Evolutionary conservation across 75 land plant species (phyloP), one percentile per base, ranked within the genome.

Genomic region (Pinus taeda): DNA sequence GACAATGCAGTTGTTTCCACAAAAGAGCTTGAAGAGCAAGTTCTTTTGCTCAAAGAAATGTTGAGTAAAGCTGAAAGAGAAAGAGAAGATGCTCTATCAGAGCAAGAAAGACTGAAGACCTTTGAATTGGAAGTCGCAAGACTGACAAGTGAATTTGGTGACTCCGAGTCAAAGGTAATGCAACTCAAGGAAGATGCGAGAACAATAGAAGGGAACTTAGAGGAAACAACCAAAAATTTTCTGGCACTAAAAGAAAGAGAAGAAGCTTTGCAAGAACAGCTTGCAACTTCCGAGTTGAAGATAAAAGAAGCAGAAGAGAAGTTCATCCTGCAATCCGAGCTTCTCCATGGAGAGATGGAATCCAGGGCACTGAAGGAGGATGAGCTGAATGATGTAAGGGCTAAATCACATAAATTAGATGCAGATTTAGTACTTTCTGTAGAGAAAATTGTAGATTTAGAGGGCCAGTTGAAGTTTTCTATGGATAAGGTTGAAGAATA

Each of bases 371-470:
- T 20, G 12, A 85, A 83, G 78, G 80, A 85, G 4, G 83, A 85
- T 78, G 92, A 90, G 82, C 73, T 90, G 64, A 21, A 22, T n/a
- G 83, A 74, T 21, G 76, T 80, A 58, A 90, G 79, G 66, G 89
- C 85, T 79, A 78, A 81, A 72, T 79, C 83, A 42, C 74, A 82
- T 72, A 67, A 72, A 49, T 80, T 87, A n/a, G 60, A 71, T 60
- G 18, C 78, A 42, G 83, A 90, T n/a, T 30, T 85, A 4, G 92
- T 79, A 57, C 66, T 56, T 24, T 85, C 89, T 62, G 74, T 77
- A 49, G 85, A 80, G 84, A 83, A 59, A 65, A 77, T 83, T 67
- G 62, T 79, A 45, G 86, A 79, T 81, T 74, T 87, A 26, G 92
- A 90, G 72, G 24, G 21, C 22, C 20, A 39, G 71, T 69, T 69